These are phyloP conservation scores for Arthrobotrys iridis DNA, from an alignment of 2,329 filamentous ascomycete species.

Conservation along the genomic window DNA sequence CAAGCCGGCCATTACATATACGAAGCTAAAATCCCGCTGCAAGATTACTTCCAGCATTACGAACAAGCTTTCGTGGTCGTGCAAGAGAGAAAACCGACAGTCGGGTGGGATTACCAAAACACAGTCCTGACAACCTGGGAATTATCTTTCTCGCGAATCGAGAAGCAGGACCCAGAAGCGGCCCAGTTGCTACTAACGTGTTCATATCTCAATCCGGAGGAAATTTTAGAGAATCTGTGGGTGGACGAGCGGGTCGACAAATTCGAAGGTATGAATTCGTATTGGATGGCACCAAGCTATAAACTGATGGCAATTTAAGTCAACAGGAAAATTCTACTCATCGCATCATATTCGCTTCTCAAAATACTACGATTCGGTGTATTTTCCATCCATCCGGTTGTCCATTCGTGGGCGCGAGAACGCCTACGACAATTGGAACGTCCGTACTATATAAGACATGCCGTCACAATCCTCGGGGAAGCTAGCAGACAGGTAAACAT, in stretches of 20 bases:
- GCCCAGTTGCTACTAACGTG: conserved; percentile 53
- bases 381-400: conserved; percentile 51
- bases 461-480: background rate
- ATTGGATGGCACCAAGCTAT: background rate
- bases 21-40: conserved; percentile 18
- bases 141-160: conserved; percentile 54
- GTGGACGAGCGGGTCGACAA: background rate
- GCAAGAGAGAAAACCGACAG: conserved; percentile 11
- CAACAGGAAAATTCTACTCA: too few species aligned
- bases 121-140: conserved; percentile 49
- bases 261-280: background rate
- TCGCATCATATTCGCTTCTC: conserved; percentile 34
- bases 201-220: conserved; percentile 52
- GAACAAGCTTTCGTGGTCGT: conserved; percentile 20
- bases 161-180: conserved; percentile 27
- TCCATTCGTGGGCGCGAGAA: conserved; percentile 53
- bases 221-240: conserved; percentile 50
- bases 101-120: conserved; percentile 22
- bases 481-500: background rate
- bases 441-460: background rate
- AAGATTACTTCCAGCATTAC: conserved; percentile 46
- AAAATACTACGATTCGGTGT: background rate
- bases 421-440: background rate
- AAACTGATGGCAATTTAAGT: too few species aligned
- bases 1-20: conserved; percentile 34